These are phyloP conservation scores for Claviceps arundinis DNA, from an alignment of 2,329 filamentous ascomycete species.

Conservation along the genomic window DNA sequence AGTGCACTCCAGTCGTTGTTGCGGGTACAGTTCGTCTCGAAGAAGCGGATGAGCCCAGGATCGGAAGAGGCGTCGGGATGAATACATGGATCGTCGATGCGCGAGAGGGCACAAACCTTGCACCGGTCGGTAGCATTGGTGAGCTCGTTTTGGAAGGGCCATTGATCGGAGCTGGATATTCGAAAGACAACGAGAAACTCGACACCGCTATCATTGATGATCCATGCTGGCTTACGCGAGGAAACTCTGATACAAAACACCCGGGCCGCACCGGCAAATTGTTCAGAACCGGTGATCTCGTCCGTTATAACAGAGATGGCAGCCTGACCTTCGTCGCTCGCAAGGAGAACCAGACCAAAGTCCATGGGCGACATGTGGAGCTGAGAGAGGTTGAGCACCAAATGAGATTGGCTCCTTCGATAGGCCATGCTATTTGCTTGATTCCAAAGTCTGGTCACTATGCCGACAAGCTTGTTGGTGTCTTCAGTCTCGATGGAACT, in stretches of 20 bases:
- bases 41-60: constrained; percentile 3
- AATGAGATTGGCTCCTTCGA: not conserved
- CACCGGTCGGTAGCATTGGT: constrained; percentile 11
- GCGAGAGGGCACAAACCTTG: constrained; percentile 8
- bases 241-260: constrained; percentile 2
- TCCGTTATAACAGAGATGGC: constrained; percentile 20
- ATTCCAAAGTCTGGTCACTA: constrained; percentile 1
- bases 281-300: constrained; percentile 12
- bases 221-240: constrained; percentile 6
- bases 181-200: constrained; percentile 8
- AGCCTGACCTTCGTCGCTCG: constrained; percentile 30
- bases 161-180: constrained; percentile 12
- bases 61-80: constrained; percentile 5
- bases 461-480: constrained; percentile 4
- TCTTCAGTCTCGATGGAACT: constrained; percentile 2
- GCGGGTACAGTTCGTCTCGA: not conserved
- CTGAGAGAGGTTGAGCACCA: constrained; percentile 15
- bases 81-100: constrained; percentile 12
- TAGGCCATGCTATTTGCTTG: constrained; percentile 1
- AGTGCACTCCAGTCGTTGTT: not conserved
- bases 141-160: constrained; percentile 17
- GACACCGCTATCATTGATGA: constrained; percentile 4
- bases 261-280: constrained; percentile 7
- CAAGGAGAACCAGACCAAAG: constrained; percentile 42
- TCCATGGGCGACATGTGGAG: constrained; percentile 41